phyloP scores from a whole-genome alignment of 2,329 filamentous ascomycete species.

The Polytolypa hystricis region DNA sequence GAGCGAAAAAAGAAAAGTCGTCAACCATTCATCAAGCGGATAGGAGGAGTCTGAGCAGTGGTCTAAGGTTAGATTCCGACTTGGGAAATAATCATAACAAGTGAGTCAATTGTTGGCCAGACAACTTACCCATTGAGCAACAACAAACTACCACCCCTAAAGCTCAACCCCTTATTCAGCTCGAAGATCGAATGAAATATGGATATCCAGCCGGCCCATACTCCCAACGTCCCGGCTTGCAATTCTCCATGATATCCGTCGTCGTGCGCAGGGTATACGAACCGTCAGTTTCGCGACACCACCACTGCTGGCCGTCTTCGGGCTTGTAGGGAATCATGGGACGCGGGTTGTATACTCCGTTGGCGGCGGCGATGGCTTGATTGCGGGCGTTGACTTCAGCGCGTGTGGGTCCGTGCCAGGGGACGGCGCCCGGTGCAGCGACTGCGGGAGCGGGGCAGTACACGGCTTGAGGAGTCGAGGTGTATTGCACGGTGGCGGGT shows the following conservation, averaged over 20 bases:
- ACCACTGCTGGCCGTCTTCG: conserved; percentile 21
- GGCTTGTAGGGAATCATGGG: conserved; percentile 22
- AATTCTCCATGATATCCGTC: conserved; percentile 19
- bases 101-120: no score
- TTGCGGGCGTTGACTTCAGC: conserved; percentile 22
- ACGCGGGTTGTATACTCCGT: conserved; percentile 15
- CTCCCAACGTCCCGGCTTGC: conserved; percentile 23
- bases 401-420: conserved; percentile 13
- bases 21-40: no score
- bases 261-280: conserved; percentile 23
- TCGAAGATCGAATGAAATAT: no score
- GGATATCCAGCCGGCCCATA: no score
- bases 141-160: no score
- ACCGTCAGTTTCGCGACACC: conserved; percentile 26
- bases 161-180: no score
- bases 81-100: no score
- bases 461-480: not conserved
- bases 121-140: no score
- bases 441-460: not conserved
- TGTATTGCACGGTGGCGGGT: not conserved
- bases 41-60: no score
- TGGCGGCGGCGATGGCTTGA: conserved; percentile 15
- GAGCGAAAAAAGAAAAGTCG: no score
- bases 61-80: no score
- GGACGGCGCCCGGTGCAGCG: not conserved